Base-by-base conservation (phyloP, 1,139 yeast genomes). In the Candida pseudoviswanathii region DNA sequence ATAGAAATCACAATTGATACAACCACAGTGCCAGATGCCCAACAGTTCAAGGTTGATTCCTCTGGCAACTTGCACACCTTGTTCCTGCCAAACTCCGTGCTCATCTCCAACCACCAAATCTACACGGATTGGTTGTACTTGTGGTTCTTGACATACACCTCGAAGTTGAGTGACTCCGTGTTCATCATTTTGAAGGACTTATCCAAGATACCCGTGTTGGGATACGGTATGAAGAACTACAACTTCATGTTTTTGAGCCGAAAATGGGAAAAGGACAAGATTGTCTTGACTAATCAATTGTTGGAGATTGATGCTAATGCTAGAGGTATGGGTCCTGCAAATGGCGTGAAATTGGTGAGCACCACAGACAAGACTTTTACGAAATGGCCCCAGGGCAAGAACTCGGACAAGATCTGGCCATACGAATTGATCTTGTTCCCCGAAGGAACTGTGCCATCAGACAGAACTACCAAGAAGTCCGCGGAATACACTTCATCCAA, bases 61-160 rank as follows among this genome's bases (percentile, higher is more conserved):
- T 54, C 57, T 25, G 73, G 73, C 1, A 55, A 68, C 25, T 52
- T 80, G 16, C 55, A 62, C 22, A 60, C 73, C 21, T 54, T 57
- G 3, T 60, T 84, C 16, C 66, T 73, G 9, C 77, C 78, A 7
- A 76, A 85, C 46, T 81, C 91, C 1, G 78, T 89, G 2, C 60
- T 86, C 47, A 84, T 89, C 37, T 82, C 95, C 21, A 94, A 94
- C 64, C 99, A 94, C 67, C 98, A 92, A 68, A 85, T 92, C 24
- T 92, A 94, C 64, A 85, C 96, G 3, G 99, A 94, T 66, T 94
- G 99, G 99, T 78, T 89, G 21, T 91, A 82, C 61, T 63, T 91
- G 49, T 94, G 99, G 99, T 94, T 90, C 82, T 59, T 89, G 30
- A 75, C 90, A 0, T 88, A 89, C 63, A 78, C 92, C 2, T 81